Base-by-base conservation (phyloP, 805 yeast species). In the Candida endomychidarum region DNA sequence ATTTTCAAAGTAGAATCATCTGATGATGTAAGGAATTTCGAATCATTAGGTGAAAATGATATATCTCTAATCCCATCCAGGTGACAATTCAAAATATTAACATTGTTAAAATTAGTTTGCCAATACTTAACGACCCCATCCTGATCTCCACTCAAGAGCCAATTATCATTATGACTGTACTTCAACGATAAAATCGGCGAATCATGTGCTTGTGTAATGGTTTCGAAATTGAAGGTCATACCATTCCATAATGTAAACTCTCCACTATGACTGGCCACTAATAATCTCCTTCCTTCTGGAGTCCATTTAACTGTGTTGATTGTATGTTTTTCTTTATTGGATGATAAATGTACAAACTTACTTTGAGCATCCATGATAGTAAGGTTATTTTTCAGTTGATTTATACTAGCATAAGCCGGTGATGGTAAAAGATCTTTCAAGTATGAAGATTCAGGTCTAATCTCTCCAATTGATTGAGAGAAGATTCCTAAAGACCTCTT, bases 161-260 rank as follows among this genome's bases (percentile, higher is more conserved):
- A 93, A 47, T 90, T 96, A 46, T 88, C 96, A 45, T 83, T 82
- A 59, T 88, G 95, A 5, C 93, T 81, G 63, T 91, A 93, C 48
- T 78, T 75, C 55, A 88, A 67, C 1, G 91, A 72, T 23, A 89
- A 74, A 25, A 93, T 84, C 0, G 96, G 89, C 44, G 84, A 74
- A 59, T 93, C 99, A 63, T 93, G 99, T 1, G 98, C 98, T 68
- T 93, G 99, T 95, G 90, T 93, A 48, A 93, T 89, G 40, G 96
- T 87, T 60, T 93, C 99, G 58, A 93, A 89, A 57, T 87, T 88
- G 65, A 91, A 93, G 8, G 96, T 83, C 72, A 86, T 78, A 8
- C 98, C 97, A 60, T 90, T 89, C 98, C 98, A 93, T 33, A 93
- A 69, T 9, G 98, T 90, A 63, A 93, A 90, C 59, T 93, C 99